Evolutionary conservation across 1,284 basidiomycete genomes (phyloP).

Genomic region (Ustilago bromivora): DNA sequence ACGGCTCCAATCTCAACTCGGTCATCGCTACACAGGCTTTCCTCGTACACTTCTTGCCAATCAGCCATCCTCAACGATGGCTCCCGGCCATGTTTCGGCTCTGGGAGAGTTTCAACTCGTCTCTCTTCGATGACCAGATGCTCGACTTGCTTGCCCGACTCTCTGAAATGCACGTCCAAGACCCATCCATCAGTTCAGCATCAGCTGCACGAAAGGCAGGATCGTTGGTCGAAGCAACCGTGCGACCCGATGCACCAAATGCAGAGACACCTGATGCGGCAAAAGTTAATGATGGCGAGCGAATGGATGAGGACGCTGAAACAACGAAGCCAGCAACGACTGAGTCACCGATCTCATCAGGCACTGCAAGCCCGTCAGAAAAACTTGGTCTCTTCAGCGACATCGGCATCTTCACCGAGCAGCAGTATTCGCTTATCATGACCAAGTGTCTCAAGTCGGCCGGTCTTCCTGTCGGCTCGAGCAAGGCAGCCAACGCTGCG

Average conservation of each 20-base stretch:
- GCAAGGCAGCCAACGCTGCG: conserved; percentile 56
- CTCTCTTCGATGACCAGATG: conserved; percentile 83
- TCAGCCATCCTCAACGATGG: conserved; percentile 64
- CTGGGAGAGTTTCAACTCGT: conserved; percentile 87
- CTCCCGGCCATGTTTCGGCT: conserved; percentile 75
- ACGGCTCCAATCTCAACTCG: conserved; percentile 78
- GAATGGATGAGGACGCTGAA: conserved; percentile 21
- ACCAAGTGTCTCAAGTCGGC: conserved; percentile 88
- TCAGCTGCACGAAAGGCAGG: conserved; percentile 31
- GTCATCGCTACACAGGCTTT: conserved; percentile 66
- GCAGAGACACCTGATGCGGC: not conserved
- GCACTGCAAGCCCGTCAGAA: conserved; percentile 25
- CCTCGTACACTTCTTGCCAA: conserved; percentile 68
- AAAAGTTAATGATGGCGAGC: conserved; percentile 1
- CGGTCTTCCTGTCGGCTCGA: conserved; percentile 75
- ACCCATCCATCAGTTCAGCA: conserved; percentile 63
- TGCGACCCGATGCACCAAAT: conserved; percentile 20
- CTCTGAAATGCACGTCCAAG: conserved; percentile 79
- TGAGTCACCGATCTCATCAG: conserved; percentile 18
- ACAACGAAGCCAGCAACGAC: not conserved
- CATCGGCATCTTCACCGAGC: conserved; percentile 87
- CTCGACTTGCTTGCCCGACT: conserved; percentile 84
- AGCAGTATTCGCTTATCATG: conserved; percentile 86
- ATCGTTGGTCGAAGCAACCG: conserved; percentile 19
- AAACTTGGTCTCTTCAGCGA: conserved; percentile 75